phyloP scores from a whole-genome alignment of 768 basidiomycete genomes.

The Termitomyces sp. region DNA sequence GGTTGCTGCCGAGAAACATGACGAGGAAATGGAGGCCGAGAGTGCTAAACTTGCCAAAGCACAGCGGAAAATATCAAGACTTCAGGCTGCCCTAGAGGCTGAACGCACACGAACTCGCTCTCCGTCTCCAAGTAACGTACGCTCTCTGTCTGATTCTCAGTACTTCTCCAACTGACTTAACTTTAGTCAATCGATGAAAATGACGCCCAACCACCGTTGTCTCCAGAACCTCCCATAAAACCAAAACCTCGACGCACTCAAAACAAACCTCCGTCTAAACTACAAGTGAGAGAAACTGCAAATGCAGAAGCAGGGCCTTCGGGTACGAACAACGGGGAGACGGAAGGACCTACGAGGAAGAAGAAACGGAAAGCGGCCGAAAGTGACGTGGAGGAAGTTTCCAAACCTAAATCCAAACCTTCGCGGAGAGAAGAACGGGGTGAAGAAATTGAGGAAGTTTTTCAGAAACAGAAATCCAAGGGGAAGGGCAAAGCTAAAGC shows the following conservation, averaged over 20 bases:
- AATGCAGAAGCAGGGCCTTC: conserved; percentile 15
- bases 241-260: conserved; percentile 6
- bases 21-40: conserved; percentile 32
- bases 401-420: conserved; percentile 19
- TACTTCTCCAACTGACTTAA: background rate
- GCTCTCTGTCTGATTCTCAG: background rate
- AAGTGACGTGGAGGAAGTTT: conserved; percentile 19
- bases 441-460: conserved; percentile 16
- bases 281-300: background rate
- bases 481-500: conserved; percentile 29
- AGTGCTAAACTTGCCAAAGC: conserved; percentile 33
- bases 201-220: conserved; percentile 1
- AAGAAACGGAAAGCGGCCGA: conserved; percentile 12
- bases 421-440: conserved; percentile 18
- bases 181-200: conserved; percentile 7
- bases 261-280: conserved; percentile 4
- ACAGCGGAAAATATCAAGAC: conserved; percentile 40
- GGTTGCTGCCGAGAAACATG: conserved; percentile 35
- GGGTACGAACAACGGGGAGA: background rate
- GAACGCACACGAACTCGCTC: conserved; percentile 33
- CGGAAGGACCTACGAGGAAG: conserved; percentile 1
- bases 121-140: conserved; percentile 23
- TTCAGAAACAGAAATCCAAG: conserved; percentile 22
- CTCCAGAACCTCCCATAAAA: conserved; percentile 10
- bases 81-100: conserved; percentile 41